A percentile compares a stretch with the other conserved stretches of the same genome.
Evolutionary conservation across 2,329 filamentous ascomycete species (phyloP).

Genomic region (Pestalotiopsis sp.): DNA sequence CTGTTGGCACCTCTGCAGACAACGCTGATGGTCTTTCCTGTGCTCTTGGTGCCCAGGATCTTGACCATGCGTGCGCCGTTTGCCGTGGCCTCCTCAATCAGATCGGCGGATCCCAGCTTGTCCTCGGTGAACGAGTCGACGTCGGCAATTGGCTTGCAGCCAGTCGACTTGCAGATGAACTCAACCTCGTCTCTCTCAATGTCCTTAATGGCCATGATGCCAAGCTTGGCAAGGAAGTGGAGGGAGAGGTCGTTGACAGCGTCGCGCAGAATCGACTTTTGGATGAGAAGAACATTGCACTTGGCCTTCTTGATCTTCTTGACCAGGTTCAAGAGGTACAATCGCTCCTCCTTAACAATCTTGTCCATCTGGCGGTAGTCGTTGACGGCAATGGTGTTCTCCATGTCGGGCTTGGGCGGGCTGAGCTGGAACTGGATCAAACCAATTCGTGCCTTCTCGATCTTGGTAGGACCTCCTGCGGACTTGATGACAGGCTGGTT

Average conservation of each 20-base stretch:
- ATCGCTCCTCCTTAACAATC: slow-evolving; percentile 98
- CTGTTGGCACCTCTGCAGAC: slow-evolving; percentile 93
- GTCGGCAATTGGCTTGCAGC: slow-evolving; percentile 98
- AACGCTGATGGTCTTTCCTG: slow-evolving; percentile 89
- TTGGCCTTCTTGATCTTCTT: slow-evolving; percentile 99
- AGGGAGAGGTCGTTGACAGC: slow-evolving; percentile 97
- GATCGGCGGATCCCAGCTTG: slow-evolving; percentile 90
- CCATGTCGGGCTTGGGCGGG: slow-evolving; percentile 99
- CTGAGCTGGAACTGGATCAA: slow-evolving; percentile 98
- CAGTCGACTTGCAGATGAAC: slow-evolving; percentile 98
- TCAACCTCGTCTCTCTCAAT: slow-evolving; percentile 98
- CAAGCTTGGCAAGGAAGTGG: slow-evolving; percentile 96
- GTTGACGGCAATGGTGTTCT: slow-evolving; percentile 98
- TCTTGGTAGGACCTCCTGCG: slow-evolving; percentile 84
- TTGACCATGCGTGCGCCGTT: slow-evolving; percentile 92
- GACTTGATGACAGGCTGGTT: slow-evolving; percentile 93
- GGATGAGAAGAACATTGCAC: slow-evolving; percentile 97
- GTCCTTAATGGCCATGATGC: slow-evolving; percentile 94
- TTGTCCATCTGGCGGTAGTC: slow-evolving; percentile 99
- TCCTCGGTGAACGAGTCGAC: slow-evolving; percentile 99
- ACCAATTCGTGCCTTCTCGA: slow-evolving; percentile 97
- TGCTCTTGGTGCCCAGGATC: slow-evolving; percentile 85
- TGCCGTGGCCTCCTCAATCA: slow-evolving; percentile 89
- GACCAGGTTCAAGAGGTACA: slow-evolving; percentile 97
- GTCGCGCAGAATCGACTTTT: slow-evolving; percentile 97